phyloP scores from a whole-genome alignment of 139 green algal genomes.

The Spirogloea muscicola region DNA sequence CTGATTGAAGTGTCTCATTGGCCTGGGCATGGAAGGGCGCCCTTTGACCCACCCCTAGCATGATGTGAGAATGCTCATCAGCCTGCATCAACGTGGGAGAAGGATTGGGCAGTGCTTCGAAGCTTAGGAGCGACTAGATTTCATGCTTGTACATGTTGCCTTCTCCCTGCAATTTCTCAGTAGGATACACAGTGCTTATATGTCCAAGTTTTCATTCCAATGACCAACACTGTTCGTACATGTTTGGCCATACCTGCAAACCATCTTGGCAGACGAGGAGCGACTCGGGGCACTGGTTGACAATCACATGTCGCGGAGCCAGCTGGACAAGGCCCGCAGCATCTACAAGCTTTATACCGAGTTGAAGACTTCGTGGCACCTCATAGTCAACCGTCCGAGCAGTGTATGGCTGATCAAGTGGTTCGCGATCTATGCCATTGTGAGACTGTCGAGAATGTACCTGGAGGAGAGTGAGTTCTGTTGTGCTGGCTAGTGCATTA shows the following conservation, averaged over 20 bases:
- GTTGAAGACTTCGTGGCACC: too few species aligned
- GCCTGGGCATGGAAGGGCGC: neutral
- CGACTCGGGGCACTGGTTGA: conserved; percentile 7
- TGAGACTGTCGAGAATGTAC: too few species aligned
- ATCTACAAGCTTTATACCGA: too few species aligned
- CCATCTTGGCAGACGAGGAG: conserved; percentile 25
- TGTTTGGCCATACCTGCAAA: neutral
- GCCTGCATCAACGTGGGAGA: too few species aligned
- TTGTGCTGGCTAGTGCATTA: too few species aligned
- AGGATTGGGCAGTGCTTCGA: neutral
- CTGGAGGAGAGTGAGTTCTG: too few species aligned
- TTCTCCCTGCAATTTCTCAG: neutral
- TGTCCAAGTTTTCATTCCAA: neutral
- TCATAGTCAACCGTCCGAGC: too few species aligned
- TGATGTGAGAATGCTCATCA: too few species aligned
- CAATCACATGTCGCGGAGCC: conserved; percentile 1
- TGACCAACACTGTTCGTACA: neutral
- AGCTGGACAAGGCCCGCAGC: neutral
- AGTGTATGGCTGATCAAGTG: too few species aligned
- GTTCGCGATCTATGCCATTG: too few species aligned
- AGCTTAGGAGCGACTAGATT: neutral
- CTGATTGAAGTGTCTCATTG: neutral
- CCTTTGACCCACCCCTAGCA: too few species aligned
- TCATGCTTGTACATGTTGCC: neutral
- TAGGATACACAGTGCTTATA: neutral